Evolutionary conservation across 2,329 filamentous ascomycete species (phyloP).

Genomic region (Leptodontidium sp.): DNA sequence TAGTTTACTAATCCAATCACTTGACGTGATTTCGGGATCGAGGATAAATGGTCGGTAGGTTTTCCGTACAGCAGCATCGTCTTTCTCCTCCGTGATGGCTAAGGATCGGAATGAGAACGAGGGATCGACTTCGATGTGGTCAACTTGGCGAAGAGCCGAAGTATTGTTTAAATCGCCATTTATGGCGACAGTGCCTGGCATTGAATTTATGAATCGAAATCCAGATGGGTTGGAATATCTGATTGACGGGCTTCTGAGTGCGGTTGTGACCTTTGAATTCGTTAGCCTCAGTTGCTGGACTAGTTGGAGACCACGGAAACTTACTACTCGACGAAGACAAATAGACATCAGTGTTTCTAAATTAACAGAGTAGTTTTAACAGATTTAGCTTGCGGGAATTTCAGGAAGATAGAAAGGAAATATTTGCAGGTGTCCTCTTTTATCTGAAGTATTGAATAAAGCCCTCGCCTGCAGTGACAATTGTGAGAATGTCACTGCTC

Average conservation of each 20-base stretch:
- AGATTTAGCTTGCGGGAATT: neutral
- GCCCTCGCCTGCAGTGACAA: neutral
- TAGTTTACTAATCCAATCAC: constrained; percentile 64
- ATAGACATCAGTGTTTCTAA: neutral
- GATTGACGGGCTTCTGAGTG: neutral
- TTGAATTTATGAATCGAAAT: neutral
- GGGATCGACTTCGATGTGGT: neutral
- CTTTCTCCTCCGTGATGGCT: constrained; percentile 55
- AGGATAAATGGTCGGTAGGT: constrained; percentile 67
- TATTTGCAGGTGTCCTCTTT: neutral
- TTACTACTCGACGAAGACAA: neutral
- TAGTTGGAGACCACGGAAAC: neutral
- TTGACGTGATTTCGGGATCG: constrained; percentile 45
- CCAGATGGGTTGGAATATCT: neutral
- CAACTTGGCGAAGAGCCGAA: constrained; percentile 6
- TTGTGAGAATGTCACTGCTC: constrained; percentile 6
- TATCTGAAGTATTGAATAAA: neutral
- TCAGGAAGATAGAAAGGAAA: neutral
- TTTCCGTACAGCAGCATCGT: constrained; percentile 54
- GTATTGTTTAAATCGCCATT: constrained; percentile 9
- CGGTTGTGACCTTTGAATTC: neutral
- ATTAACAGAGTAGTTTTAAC: neutral
- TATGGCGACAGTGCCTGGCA: constrained; percentile 1
- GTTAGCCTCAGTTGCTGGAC: neutral
- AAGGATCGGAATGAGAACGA: constrained; percentile 42